Percentiles rank a stretch among this genome's conserved stretches.
phyloP scores from a whole-genome alignment of 2,329 filamentous ascomycete genomes.

The Aspergillus sp. region DNA sequence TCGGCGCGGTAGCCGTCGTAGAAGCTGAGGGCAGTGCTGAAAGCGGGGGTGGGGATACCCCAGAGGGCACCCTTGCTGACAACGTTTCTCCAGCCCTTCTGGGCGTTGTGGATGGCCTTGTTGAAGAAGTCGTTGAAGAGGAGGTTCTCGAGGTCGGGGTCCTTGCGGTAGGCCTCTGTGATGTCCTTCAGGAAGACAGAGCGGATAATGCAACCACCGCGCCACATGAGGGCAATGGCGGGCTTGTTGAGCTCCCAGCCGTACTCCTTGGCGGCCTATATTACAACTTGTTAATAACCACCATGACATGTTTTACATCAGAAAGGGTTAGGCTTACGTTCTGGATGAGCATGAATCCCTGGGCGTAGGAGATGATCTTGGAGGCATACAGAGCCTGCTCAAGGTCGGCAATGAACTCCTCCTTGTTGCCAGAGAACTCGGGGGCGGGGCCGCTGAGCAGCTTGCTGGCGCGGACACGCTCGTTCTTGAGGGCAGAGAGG shows the following conservation, averaged over 20 bases:
- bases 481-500: conserved; percentile 88
- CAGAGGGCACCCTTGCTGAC: conserved; percentile 89
- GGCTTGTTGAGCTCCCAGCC: conserved; percentile 99
- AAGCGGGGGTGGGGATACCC: conserved; percentile 93
- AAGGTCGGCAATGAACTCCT: conserved; percentile 92
- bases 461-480: conserved; percentile 79
- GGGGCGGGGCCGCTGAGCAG: conserved; percentile 76
- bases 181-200: conserved; percentile 99
- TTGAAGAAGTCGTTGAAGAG: conserved; percentile 99
- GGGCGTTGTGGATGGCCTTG: conserved; percentile 95
- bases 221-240: conserved; percentile 99
- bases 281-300: conserved; percentile 14
- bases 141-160: conserved; percentile 95
- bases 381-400: conserved; percentile 99
- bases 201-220: conserved; percentile 98
- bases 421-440: conserved; percentile 85
- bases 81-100: conserved; percentile 87
- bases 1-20: conserved; percentile 98
- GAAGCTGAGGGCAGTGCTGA: conserved; percentile 96
- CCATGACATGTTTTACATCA: background rate
- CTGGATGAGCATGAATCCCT: conserved; percentile 99
- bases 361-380: conserved; percentile 99
- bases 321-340: conserved; percentile 60
- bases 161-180: conserved; percentile 90
- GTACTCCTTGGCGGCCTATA: conserved; percentile 89